Evolutionary conservation across 2,329 filamentous ascomycete genomes (phyloP), one percentile per base, ranked within the genome.

Genomic region (Neospermospora avenae): DNA sequence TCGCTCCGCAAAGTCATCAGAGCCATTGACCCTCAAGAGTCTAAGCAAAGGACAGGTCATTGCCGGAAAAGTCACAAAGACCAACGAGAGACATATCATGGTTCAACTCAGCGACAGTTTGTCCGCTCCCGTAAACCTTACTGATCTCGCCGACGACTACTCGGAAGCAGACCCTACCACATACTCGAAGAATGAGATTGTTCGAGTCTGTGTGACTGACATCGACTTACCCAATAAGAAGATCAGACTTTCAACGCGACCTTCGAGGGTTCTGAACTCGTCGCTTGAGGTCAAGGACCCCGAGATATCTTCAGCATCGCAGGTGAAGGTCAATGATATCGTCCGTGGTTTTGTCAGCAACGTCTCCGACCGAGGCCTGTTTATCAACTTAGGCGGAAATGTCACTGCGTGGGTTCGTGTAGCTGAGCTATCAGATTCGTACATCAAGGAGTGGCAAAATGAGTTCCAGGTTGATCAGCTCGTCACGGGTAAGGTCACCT

Each of bases 361-460:
- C 66, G 86, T 98, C 44, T 84, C 90, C 0, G 91, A 96, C 66
- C 93, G 92, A 73, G 95, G 95, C 56, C 75, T 99, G 1, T 96
- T 97, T 69, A 84, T 99, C 49, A 83, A 87, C 25, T 80, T 99
- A 3, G 92, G 93, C 45, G 89, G 90, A 18, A 85, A 88, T 64
- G 81, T 96, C 18, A 90, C 89, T 53, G 93, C 87, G 0, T 88
- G 93, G 69, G 89, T 96, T 51, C 88, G 90, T 67, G 88, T 98
- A 56, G 85, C 89, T 10, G 93, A 98, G 73, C 81, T 99, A 14
- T 96, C 93, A 0, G 95, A 99, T 73, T 83, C 85, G 7, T 99
- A 87, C 73, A 77, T 99, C 69, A 98, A 98, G 75, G 91, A 98
- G 63, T 99, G 95, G 95, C 96, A 96, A 77, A 85, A 90, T 37